phyloP scores from a whole-genome alignment of 2,329 filamentous ascomycete species.

The Colletotrichum siamense region DNA sequence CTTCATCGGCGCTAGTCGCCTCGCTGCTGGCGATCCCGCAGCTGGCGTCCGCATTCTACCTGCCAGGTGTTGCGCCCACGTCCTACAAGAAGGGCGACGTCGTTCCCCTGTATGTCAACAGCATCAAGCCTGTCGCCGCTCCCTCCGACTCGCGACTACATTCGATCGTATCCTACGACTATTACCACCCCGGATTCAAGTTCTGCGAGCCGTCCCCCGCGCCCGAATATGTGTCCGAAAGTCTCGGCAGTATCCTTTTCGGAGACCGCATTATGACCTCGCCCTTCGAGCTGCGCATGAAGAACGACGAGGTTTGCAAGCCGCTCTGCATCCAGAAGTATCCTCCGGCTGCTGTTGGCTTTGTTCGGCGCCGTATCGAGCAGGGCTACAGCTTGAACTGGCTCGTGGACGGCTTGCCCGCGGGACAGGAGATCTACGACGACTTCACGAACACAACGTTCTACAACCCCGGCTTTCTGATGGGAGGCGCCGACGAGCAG shows the following conservation, averaged over 20 bases:
- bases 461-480: conserved; percentile 89
- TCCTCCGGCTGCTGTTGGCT: conserved; percentile 70
- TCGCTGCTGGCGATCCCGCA: conserved; percentile 58
- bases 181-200: conserved; percentile 87
- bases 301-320: conserved; percentile 86
- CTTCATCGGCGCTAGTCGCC: conserved; percentile 53
- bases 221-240: conserved; percentile 82
- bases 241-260: conserved; percentile 93
- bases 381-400: conserved; percentile 94
- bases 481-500: conserved; percentile 66
- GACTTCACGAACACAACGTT: conserved; percentile 78
- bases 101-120: conserved; percentile 92
- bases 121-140: conserved; percentile 84
- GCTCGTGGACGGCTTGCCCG: conserved; percentile 93
- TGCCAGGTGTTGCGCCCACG: conserved; percentile 92
- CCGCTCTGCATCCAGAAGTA: conserved; percentile 73
- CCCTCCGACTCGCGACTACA: conserved; percentile 80
- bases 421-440: conserved; percentile 83
- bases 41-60: conserved; percentile 81
- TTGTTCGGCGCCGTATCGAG: conserved; percentile 82
- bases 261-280: conserved; percentile 98
- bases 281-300: conserved; percentile 89
- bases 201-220: conserved; percentile 85
- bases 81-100: conserved; percentile 82
- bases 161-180: conserved; percentile 95